phyloP scores from a whole-genome alignment of 257 asterid genomes.

The Capsicum pubescens region DNA sequence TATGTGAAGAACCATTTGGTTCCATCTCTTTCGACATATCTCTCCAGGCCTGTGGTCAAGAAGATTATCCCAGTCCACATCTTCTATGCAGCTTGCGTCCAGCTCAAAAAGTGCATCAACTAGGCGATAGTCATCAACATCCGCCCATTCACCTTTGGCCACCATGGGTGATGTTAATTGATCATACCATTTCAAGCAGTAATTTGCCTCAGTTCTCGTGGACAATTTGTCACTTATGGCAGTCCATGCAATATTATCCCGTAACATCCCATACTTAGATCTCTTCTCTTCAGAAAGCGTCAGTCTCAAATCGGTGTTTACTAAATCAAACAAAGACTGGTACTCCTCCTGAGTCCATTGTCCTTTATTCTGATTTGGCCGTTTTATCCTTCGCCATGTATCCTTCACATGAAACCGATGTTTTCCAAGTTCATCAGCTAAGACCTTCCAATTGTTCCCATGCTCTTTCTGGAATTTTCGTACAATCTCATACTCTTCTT shows the following conservation, averaged over 20 bases:
- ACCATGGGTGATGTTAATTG: slow-evolving; percentile 25
- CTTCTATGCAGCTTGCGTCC: slow-evolving; percentile 29
- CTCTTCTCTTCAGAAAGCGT: slow-evolving; percentile 27
- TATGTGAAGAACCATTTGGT: slow-evolving; percentile 29
- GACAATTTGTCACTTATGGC: slow-evolving; percentile 14
- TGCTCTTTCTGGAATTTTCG: slow-evolving; percentile 3
- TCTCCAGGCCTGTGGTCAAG: slow-evolving; percentile 26
- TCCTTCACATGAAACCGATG: slow-evolving; percentile 28
- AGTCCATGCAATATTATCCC: slow-evolving; percentile 26
- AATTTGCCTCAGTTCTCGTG: slow-evolving; percentile 12
- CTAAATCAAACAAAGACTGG: slow-evolving; percentile 27
- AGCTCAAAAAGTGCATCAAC: slow-evolving; percentile 27
- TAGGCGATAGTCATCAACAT: slow-evolving; percentile 23
- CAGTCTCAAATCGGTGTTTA: slow-evolving; percentile 23
- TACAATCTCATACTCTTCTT: slow-evolving; percentile 26
- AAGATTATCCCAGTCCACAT: slow-evolving; percentile 25
- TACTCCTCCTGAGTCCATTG: slow-evolving; percentile 27
- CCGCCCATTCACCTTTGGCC: slow-evolving; percentile 22
- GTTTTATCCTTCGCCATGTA: slow-evolving; percentile 27
- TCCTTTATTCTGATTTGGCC: slow-evolving; percentile 22
- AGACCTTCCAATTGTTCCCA: slow-evolving; percentile 5
- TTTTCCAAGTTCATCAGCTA: slow-evolving; percentile 28
- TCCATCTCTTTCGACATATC: slow-evolving; percentile 29
- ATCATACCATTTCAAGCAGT: slow-evolving; percentile 25
- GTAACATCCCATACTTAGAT: slow-evolving; percentile 21